Percentiles rank a stretch among this genome's conserved stretches.
Conservation (phyloP, 805 yeast genomes). For the Tetrapisispora pingtungensis region DNA sequence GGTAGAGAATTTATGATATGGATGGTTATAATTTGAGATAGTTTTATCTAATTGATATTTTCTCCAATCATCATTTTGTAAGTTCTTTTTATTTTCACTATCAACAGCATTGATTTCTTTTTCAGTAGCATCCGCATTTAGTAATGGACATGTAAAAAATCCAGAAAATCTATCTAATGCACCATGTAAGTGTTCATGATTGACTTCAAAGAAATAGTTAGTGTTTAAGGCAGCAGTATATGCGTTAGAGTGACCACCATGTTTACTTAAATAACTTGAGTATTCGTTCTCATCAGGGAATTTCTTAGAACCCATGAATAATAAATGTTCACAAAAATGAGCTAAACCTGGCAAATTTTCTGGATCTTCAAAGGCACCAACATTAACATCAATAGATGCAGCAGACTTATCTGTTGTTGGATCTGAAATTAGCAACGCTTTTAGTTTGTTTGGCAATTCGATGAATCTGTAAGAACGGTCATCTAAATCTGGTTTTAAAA, state of each 20-base stretch:
- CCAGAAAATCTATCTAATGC: slow-evolving; percentile 91
- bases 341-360: slow-evolving; percentile 61
- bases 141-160: slow-evolving; percentile 80
- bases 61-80: slow-evolving; percentile 87
- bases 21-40: slow-evolving; percentile 64
- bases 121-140: slow-evolving; percentile 64
- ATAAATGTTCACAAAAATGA: slow-evolving; percentile 64
- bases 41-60: slow-evolving; percentile 74
- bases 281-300: slow-evolving; percentile 75
- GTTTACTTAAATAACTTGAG: slow-evolving; percentile 63
- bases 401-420: slow-evolving; percentile 65
- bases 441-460: slow-evolving; percentile 45
- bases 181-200: slow-evolving; percentile 65
- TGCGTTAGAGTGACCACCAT: slow-evolving; percentile 87
- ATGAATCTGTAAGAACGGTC: slow-evolving; percentile 67
- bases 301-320: slow-evolving; percentile 73
- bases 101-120: slow-evolving; percentile 92
- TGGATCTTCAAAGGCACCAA: slow-evolving; percentile 67
- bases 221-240: slow-evolving; percentile 84
- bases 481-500: slow-evolving; percentile 43
- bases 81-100: slow-evolving; percentile 88
- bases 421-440: slow-evolving; percentile 57
- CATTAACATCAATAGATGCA: slow-evolving; percentile 69
- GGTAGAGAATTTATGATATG: slow-evolving; percentile 80
- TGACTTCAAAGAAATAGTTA: slow-evolving; percentile 81